phyloP scores from a whole-genome alignment of 345 rosid species.

The Salix udensis region DNA sequence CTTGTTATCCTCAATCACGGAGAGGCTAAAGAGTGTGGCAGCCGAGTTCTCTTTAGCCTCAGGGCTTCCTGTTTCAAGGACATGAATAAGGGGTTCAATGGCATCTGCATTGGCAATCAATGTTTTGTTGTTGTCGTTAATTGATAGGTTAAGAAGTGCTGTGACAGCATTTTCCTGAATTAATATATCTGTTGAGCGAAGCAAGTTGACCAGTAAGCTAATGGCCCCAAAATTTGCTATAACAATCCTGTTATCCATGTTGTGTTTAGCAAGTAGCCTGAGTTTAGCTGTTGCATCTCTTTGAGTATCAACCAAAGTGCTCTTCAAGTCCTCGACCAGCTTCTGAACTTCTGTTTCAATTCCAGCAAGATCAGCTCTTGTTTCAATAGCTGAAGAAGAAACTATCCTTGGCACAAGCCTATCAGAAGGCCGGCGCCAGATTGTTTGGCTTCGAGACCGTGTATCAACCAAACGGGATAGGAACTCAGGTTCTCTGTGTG shows the following conservation, averaged over 20 bases:
- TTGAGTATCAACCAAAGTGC: constrained; percentile 52
- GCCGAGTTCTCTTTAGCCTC: constrained; percentile 93
- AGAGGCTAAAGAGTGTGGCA: constrained; percentile 82
- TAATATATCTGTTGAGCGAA: constrained; percentile 47
- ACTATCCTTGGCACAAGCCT: constrained; percentile 66
- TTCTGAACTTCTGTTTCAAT: constrained; percentile 62
- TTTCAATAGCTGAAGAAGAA: constrained; percentile 64
- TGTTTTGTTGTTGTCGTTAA: constrained; percentile 71
- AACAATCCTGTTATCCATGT: constrained; percentile 69
- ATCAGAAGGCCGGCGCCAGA: constrained; percentile 76
- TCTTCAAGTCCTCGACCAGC: constrained; percentile 62
- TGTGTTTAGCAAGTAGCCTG: constrained; percentile 72
- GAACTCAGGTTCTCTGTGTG: constrained; percentile 55
- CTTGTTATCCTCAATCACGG: constrained; percentile 78
- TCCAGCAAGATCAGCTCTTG: constrained; percentile 72
- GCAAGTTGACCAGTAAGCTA: constrained; percentile 51
- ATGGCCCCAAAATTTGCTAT: constrained; percentile 77
- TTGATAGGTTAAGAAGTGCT: constrained; percentile 81
- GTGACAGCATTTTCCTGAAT: constrained; percentile 84
- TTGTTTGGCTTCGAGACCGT: constrained; percentile 52
- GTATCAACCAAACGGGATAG: constrained; percentile 51
- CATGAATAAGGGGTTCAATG: constrained; percentile 70
- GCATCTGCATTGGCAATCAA: constrained; percentile 70
- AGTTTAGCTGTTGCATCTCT: constrained; percentile 56
- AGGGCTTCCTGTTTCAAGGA: constrained; percentile 67